Evolutionary conservation across 352 stramenopile genomes (phyloP).

Genomic region (Globisporangium heterothallicum): DNA sequence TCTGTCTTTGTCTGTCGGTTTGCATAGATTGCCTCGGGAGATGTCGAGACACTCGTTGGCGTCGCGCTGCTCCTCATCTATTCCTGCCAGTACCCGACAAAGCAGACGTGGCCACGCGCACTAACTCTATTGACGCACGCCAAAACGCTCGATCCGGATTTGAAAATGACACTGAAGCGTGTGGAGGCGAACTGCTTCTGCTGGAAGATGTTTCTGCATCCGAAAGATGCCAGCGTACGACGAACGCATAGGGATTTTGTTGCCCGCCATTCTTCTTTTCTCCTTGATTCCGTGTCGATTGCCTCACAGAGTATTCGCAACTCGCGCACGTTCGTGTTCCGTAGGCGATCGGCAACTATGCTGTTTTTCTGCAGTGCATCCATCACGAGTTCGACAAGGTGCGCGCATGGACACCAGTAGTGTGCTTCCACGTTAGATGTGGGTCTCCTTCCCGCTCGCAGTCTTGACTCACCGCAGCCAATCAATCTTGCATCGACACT

Average conservation of each 20-base stretch:
- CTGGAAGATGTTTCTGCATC: slow-evolving; percentile 58
- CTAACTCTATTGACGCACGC: slow-evolving; percentile 31
- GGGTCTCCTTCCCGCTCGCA: too few relatives aligned
- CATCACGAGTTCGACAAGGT: slow-evolving; percentile 56
- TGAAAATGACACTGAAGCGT: slow-evolving; percentile 14
- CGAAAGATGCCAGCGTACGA: slow-evolving; percentile 42
- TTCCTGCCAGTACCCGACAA: slow-evolving; percentile 53
- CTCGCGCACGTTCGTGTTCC: background rate
- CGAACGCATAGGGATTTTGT: too few relatives aligned
- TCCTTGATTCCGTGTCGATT: background rate
- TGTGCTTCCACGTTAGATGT: too few relatives aligned
- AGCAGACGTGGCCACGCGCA: slow-evolving; percentile 44
- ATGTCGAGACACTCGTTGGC: slow-evolving; percentile 35
- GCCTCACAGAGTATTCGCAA: too few relatives aligned
- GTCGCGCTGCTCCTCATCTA: slow-evolving; percentile 49
- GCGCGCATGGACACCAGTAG: background rate
- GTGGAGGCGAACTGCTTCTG: slow-evolving; percentile 56
- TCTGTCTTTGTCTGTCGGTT: background rate
- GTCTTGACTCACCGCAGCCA: background rate
- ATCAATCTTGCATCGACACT: background rate
- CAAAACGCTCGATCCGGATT: background rate
- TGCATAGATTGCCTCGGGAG: slow-evolving; percentile 25
- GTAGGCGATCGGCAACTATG: slow-evolving; percentile 65
- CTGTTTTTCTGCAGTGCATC: slow-evolving; percentile 54
- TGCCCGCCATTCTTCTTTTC: too few relatives aligned